These are phyloP conservation scores for Copromyces sp. DNA, from an alignment of 495 filamentous ascomycete genomes.

Conservation along the genomic window DNA sequence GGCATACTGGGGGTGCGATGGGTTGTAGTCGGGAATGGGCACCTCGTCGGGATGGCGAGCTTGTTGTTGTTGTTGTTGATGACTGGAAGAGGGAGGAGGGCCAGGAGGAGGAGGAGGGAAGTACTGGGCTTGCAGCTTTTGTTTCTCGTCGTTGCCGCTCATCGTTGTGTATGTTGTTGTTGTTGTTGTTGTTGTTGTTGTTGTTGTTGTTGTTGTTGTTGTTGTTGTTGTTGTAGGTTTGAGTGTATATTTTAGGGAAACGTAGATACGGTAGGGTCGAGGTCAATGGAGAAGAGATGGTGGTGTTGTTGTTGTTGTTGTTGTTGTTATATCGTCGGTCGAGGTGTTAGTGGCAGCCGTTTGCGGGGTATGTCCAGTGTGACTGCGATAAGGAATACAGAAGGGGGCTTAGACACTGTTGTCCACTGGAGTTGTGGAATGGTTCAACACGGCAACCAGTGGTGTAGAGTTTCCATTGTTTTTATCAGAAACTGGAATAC, in stretches of 20 bases:
- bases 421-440: not conserved
- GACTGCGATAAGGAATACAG: not conserved
- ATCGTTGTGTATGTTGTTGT: not conserved
- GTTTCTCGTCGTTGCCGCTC: not conserved
- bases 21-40: constrained; percentile 19
- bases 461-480: not conserved
- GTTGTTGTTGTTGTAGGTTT: not conserved
- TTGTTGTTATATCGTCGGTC: not conserved
- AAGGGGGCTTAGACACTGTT: not conserved
- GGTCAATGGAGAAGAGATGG: not conserved
- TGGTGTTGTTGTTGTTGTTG: not conserved
- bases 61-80: not conserved
- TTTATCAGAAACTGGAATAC: not conserved
- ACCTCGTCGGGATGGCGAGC: constrained; percentile 17
- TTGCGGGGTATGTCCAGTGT: not conserved
- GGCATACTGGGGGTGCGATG: not conserved
- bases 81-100: not conserved
- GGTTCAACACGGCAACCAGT: not conserved
- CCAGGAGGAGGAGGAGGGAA: constrained; percentile 17
- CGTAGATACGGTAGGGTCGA: not conserved
- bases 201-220: too few relatives aligned
- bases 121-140: constrained; percentile 7
- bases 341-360: not conserved
- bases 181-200: too few relatives aligned
- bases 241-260: not conserved